Base-by-base conservation (phyloP, 176 grass and related monocot genomes). In the Tillandsia fasciculata region DNA sequence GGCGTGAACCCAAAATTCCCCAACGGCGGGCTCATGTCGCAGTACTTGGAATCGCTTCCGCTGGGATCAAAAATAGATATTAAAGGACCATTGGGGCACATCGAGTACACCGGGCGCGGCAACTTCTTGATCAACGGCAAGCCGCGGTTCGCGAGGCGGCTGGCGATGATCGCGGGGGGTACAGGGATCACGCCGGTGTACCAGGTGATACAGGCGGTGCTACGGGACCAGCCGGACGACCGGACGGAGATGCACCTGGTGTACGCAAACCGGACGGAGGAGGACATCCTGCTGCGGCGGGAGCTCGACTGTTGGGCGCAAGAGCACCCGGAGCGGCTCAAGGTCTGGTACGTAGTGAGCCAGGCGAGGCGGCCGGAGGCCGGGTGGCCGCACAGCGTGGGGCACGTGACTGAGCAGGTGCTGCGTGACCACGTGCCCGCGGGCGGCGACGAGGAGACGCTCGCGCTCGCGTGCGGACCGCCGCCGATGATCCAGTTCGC, bases 171-270 rank as follows among this genome's bases (percentile, higher is more conserved):
- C 23, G 86, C 86, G 2, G 94, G 94, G 14, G 94, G 94, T 12
- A 83, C 71, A 1, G 94, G 94, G 54, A 97, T 97, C 83, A 92
- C 86, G 52, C 94, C 94, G 8, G 51, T 92, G 3, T 93, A 90
- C 84, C 94, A 97, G 74, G 80, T 97, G 74, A 90, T 97, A 72
- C 89, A 87, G 82, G 86, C 86, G 11, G 94, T 92, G 74, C 81
- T 96, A 11, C 33, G 80, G 3, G 80, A 86, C 75, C 81, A 90
- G 61, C 85, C 88, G 9, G 83, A 68, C n/a, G 88, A 91, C 66
- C 5, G 0, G 1, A 96, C 88, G 51, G 85, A 84, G 75, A 96
- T 96, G 88, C 85, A 91, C 72, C 72, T 91, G 8, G 78, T 96
- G 27, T 91, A 91, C 67, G 88, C 85, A 12, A 88, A 80, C 75